phyloP scores from a whole-genome alignment of 495 filamentous ascomycete species.

The Penicillium parvum region DNA sequence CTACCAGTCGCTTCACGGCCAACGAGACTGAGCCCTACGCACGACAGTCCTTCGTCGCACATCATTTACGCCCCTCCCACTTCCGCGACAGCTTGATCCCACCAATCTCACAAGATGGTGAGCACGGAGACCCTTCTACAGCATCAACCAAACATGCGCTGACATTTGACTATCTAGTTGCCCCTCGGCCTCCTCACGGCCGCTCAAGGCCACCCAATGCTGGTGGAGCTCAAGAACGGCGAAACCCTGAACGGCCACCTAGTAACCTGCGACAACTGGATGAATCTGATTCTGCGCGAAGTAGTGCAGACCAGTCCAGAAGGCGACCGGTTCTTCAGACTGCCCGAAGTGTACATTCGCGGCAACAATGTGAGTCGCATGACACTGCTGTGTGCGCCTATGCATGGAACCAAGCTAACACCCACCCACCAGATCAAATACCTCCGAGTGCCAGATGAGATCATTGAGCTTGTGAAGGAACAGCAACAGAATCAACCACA shows the following conservation, averaged over 20 bases:
- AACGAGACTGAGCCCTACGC: conserved; percentile 3
- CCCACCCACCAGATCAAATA: conserved; percentile 79
- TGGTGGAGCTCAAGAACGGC: conserved; percentile 98
- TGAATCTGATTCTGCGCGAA: conserved; percentile 96
- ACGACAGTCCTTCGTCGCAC: conserved; percentile 3
- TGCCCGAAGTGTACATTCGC: conserved; percentile 92
- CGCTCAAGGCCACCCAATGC: conserved; percentile 97
- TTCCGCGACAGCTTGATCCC: conserved; percentile 11
- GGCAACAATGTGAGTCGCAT: conserved; percentile 84
- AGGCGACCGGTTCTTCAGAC: conserved; percentile 84
- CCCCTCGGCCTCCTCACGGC: conserved; percentile 90
- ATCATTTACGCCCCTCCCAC: conserved; percentile 10
- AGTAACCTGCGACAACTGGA: conserved; percentile 96
- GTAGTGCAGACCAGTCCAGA: conserved; percentile 97
- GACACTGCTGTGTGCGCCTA: neutral
- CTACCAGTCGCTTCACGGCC: neutral
- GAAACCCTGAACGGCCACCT: conserved; percentile 96
- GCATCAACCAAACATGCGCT: conserved; percentile 4
- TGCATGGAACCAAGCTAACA: conserved; percentile 1
- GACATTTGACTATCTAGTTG: conserved; percentile 48
- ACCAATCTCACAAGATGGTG: conserved; percentile 25
- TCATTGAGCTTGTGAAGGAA: conserved; percentile 89
- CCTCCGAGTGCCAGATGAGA: conserved; percentile 90
- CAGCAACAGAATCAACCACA: conserved; percentile 68
- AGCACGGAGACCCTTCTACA: neutral